Conservation (phyloP, 1,284 basidiomycete genomes). For the Leccinum fuscescens region DNA sequence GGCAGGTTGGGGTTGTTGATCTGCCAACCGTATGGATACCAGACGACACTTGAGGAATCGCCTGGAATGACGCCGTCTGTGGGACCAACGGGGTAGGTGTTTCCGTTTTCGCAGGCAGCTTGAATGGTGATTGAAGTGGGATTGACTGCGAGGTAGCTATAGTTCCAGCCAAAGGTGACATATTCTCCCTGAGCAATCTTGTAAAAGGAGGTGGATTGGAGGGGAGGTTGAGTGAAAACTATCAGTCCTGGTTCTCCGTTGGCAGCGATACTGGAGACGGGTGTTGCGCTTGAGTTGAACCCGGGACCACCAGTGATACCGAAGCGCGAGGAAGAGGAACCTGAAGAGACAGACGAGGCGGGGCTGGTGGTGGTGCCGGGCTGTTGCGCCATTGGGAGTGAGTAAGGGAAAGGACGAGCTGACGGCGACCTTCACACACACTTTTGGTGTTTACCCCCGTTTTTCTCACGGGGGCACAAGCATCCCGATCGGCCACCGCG, state of each 20-base stretch:
- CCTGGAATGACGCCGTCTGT: constrained; percentile 72
- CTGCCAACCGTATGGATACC: constrained; percentile 82
- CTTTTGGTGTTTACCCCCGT: background rate
- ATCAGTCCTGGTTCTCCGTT: constrained; percentile 65
- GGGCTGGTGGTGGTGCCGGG: background rate
- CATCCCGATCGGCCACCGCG: background rate
- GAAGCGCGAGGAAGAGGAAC: background rate
- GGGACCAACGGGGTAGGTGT: constrained; percentile 86
- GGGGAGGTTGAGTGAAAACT: constrained; percentile 76
- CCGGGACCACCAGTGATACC: constrained; percentile 31
- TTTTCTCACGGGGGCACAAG: background rate
- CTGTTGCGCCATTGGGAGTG: constrained; percentile 22
- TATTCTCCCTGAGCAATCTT: constrained; percentile 77
- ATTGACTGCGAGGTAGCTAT: constrained; percentile 66
- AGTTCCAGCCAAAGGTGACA: constrained; percentile 93
- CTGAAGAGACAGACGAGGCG: background rate
- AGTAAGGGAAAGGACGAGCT: background rate
- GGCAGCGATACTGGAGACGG: constrained; percentile 42
- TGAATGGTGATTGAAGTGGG: constrained; percentile 77
- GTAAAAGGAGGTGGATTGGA: constrained; percentile 80
- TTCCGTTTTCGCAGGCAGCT: constrained; percentile 81
- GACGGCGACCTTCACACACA: background rate
- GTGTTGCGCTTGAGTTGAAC: constrained; percentile 21
- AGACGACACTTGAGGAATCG: constrained; percentile 68
- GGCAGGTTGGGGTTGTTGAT: constrained; percentile 61